Evolutionary conservation across 805 yeast genomes (phyloP).

Genomic region (Lipomyces yamanashiensis): DNA sequence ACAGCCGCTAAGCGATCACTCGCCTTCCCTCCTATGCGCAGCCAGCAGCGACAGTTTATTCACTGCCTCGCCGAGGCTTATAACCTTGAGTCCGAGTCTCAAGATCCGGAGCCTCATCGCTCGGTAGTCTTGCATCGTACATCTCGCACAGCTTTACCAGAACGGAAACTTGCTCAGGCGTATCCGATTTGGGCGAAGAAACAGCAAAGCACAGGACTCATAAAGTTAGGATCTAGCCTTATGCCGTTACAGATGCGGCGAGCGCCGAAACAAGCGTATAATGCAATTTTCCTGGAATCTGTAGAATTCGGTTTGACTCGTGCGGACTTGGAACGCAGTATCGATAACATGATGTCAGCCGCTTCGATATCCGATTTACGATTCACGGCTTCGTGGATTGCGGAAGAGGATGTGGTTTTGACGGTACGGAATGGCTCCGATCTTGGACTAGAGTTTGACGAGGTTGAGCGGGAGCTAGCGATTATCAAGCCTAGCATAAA

Average conservation of each 20-base stretch:
- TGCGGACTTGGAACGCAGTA: slow-evolving; percentile 26
- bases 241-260: slow-evolving; percentile 19
- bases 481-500: slow-evolving; percentile 21
- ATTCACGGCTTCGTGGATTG: slow-evolving; percentile 31
- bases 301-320: slow-evolving; percentile 31
- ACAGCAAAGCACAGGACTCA: background rate
- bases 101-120: slow-evolving; percentile 80
- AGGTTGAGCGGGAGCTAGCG: slow-evolving; percentile 29
- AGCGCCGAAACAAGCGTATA: slow-evolving; percentile 24
- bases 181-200: slow-evolving; percentile 8
- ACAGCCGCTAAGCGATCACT: slow-evolving; percentile 47
- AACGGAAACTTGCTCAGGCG: slow-evolving; percentile 31
- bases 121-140: slow-evolving; percentile 62
- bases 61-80: slow-evolving; percentile 68
- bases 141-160: slow-evolving; percentile 30
- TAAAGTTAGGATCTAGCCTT: slow-evolving; percentile 1
- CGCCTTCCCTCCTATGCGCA: slow-evolving; percentile 75
- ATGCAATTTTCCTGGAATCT: slow-evolving; percentile 28
- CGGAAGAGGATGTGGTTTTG: slow-evolving; percentile 35
- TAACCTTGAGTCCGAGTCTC: slow-evolving; percentile 68
- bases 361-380: slow-evolving; percentile 9
- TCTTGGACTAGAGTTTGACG: slow-evolving; percentile 6
- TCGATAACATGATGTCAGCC: slow-evolving; percentile 14
- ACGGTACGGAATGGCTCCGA: slow-evolving; percentile 13
- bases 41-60: slow-evolving; percentile 69